phyloP scores from a whole-genome alignment of 177 flowering plant genomes.

The Telopea speciosissima region DNA sequence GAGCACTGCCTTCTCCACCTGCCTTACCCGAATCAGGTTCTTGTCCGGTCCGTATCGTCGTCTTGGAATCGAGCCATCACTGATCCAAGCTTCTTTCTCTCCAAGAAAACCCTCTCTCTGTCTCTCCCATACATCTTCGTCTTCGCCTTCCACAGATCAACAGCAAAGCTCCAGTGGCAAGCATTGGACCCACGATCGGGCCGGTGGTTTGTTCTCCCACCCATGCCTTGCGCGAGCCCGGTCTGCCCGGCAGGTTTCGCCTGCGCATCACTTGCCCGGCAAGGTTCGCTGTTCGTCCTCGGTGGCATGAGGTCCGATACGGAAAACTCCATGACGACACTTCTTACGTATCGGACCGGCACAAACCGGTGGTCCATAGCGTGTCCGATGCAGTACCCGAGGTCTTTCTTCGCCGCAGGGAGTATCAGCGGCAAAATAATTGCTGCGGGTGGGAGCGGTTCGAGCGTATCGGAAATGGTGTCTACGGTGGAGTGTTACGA shows the following conservation, averaged over 20 bases:
- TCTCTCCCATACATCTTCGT: slow-evolving; percentile 26
- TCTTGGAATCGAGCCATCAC: slow-evolving; percentile 42
- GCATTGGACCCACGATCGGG: slow-evolving; percentile 40
- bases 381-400: slow-evolving; percentile 27
- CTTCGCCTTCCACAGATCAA: slow-evolving; percentile 22
- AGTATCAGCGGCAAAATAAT: slow-evolving; percentile 28
- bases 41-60: slow-evolving; percentile 36
- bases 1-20: slow-evolving; percentile 10
- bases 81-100: slow-evolving; percentile 22
- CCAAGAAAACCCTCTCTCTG: slow-evolving; percentile 23
- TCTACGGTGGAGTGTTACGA: slow-evolving; percentile 38
- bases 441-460: slow-evolving; percentile 38
- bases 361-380: slow-evolving; percentile 36
- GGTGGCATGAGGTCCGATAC: not conserved
- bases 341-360: slow-evolving; percentile 22
- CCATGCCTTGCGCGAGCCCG: slow-evolving; percentile 28
- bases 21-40: slow-evolving; percentile 30
- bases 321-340: slow-evolving; percentile 8
- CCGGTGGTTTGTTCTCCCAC: slow-evolving; percentile 45
- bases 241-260: not conserved
- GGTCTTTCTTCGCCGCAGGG: slow-evolving; percentile 38
- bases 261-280: not conserved
- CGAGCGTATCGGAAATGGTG: slow-evolving; percentile 17
- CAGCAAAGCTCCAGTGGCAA: slow-evolving; percentile 46
- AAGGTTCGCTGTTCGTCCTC: not conserved